These are phyloP conservation scores for Tulasnella sp. DNA, from an alignment of 768 basidiomycete genomes.

Conservation along the genomic window DNA sequence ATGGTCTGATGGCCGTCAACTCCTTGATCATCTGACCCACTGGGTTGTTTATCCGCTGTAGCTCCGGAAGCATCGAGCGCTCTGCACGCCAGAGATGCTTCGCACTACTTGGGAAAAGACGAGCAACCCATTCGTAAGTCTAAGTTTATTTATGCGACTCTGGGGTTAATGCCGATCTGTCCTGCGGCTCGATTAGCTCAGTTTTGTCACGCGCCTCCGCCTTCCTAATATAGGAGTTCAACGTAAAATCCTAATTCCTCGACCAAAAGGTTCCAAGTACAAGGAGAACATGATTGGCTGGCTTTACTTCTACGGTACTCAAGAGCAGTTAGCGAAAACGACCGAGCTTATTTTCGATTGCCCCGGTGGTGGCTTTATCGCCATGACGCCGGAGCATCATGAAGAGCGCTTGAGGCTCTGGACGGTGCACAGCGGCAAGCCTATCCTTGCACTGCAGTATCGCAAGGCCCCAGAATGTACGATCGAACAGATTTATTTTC, in stretches of 20 bases:
- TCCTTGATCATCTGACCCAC: neutral
- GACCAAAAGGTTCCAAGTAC: slow-evolving; percentile 65
- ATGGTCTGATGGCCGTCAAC: neutral
- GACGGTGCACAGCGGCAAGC: slow-evolving; percentile 67
- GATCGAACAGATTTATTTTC: slow-evolving; percentile 19
- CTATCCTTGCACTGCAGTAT: slow-evolving; percentile 81
- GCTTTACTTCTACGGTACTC: slow-evolving; percentile 69
- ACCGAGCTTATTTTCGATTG: slow-evolving; percentile 84
- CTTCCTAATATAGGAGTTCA: slow-evolving; percentile 52
- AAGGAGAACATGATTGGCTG: slow-evolving; percentile 72
- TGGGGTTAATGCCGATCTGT: neutral
- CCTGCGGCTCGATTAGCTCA: slow-evolving; percentile 39
- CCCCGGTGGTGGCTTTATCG: slow-evolving; percentile 94
- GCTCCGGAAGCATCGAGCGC: slow-evolving; percentile 84
- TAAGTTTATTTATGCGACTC: neutral
- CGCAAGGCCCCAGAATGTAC: slow-evolving; percentile 94
- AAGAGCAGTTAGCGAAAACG: slow-evolving; percentile 46
- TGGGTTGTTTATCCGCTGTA: slow-evolving; percentile 24
- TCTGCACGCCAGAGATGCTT: slow-evolving; percentile 94
- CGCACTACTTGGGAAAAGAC: slow-evolving; percentile 97
- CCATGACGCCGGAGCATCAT: slow-evolving; percentile 93
- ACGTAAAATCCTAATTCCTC: slow-evolving; percentile 69
- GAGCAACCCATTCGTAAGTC: slow-evolving; percentile 73
- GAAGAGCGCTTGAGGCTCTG: slow-evolving; percentile 85
- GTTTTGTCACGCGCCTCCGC: slow-evolving; percentile 40